phyloP scores from a whole-genome alignment of 805 yeast genomes.

The Ogataea paraovalis region DNA sequence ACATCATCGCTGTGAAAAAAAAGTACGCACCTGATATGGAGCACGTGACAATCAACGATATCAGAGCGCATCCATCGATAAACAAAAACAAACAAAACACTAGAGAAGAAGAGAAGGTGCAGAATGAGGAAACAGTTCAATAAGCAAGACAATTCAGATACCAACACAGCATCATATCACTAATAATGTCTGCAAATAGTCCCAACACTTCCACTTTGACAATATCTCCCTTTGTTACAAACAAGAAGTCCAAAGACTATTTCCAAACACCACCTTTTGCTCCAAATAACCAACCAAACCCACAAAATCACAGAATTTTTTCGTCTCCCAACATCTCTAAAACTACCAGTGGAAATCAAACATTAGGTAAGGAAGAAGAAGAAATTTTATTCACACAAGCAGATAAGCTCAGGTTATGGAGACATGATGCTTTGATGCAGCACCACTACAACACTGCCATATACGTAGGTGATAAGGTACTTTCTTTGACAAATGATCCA shows the following conservation, averaged over 20 bases:
- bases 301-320: conserved; percentile 16
- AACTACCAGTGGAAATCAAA: conserved; percentile 7
- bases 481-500: conserved; percentile 78
- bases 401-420: conserved; percentile 83
- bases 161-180: no score
- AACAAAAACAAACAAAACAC: not conserved
- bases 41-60: not conserved
- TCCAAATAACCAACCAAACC: conserved; percentile 17
- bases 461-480: conserved; percentile 85
- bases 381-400: conserved; percentile 64
- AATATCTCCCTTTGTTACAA: conserved; percentile 61
- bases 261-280: conserved; percentile 33
- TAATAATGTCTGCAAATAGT: conserved; percentile 25
- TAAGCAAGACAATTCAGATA: no score
- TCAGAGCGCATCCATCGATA: not conserved
- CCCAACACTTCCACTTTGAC: conserved; percentile 73
- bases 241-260: conserved; percentile 29
- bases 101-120: not conserved
- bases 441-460: conserved; percentile 90
- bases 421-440: conserved; percentile 89
- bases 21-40: not conserved
- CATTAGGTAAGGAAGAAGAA: conserved; percentile 13
- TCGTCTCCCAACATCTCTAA: conserved; percentile 24
- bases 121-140: not conserved
- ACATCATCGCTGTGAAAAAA: no score